A percentile compares a stretch with the other conserved stretches of the same genome.
Evolutionary conservation across 805 yeast genomes (phyloP).

Genomic region (Teunomyces gatunensis): DNA sequence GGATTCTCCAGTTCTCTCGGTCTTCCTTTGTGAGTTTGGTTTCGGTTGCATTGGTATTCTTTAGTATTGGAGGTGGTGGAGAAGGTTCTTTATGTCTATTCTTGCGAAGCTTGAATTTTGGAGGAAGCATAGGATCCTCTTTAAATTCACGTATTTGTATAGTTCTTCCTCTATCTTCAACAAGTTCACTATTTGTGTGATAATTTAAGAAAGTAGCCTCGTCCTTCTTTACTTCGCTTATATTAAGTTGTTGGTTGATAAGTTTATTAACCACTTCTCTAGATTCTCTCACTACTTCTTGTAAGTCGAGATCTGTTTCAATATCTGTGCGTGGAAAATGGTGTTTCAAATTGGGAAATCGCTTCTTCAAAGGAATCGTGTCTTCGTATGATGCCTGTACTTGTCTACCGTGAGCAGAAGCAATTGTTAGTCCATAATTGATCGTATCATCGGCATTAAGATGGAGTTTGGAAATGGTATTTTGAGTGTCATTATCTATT

Average conservation of each 20-base stretch:
- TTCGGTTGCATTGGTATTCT: constrained; percentile 45
- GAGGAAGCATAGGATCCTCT: constrained; percentile 85
- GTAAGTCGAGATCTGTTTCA: constrained; percentile 43
- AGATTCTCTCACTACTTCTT: constrained; percentile 53
- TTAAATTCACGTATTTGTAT: constrained; percentile 66
- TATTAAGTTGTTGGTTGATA: constrained; percentile 39
- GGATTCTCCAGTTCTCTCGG: constrained; percentile 79
- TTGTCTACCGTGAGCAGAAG: constrained; percentile 17
- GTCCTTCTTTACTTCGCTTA: constrained; percentile 25
- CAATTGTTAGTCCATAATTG: constrained; percentile 26
- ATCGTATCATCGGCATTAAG: constrained; percentile 26
- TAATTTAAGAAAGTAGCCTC: constrained; percentile 20
- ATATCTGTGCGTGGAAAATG: constrained; percentile 39
- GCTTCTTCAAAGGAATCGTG: constrained; percentile 55
- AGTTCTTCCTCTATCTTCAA: constrained; percentile 30
- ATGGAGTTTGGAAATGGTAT: constrained; percentile 19
- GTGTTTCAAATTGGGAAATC: constrained; percentile 38
- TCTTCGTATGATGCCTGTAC: constrained; percentile 52
- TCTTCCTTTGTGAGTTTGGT: constrained; percentile 63
- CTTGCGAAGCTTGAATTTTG: constrained; percentile 68
- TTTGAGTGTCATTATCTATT: constrained; percentile 3
- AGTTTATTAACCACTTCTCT: constrained; percentile 52
- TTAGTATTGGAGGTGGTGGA: constrained; percentile 63
- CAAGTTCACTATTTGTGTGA: constrained; percentile 14
- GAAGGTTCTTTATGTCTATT: constrained; percentile 64